Base-by-base conservation (phyloP, 2,329 filamentous ascomycete genomes). In the Xylariaceae sp. region DNA sequence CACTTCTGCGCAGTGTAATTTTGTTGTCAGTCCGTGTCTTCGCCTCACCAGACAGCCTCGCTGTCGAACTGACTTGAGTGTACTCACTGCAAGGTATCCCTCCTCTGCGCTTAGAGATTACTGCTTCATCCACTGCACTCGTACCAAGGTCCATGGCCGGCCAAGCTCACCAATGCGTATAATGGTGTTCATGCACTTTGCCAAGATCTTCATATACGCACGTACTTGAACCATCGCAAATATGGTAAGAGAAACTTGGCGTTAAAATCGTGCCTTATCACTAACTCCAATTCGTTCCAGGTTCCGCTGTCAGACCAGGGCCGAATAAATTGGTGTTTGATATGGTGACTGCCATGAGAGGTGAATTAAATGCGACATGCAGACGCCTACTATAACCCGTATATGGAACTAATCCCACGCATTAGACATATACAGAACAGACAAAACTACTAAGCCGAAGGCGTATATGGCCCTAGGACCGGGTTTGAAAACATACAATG, bases 61-160 rank as follows among this genome's bases (percentile, higher is more conserved):
- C 4, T 38, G 4, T 10, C 34, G 34, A 3, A 16, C 34, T 38
- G 16, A 38, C 34, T 9, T 14, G 5, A 38, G 5, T 16, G 16
- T 9, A 28, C 22, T 5, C 4, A 28, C 22, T 7, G 22, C 34
- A 13, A 47, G 43, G 13, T 42, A 3, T 18, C 39, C 9, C 12
- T 51, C 13, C 9, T 47, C 3, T 4, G 42, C 17, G 38, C 18
- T 5, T 49, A 53, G 12, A 43, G 39, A 3, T 28, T 50, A 5
- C 22, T 49, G 10, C 18, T 55, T 10, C 53, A 55, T 18, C 53
- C 49, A 5, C 33, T 55, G 6, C 28, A 46, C 5, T 5, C n/a
- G 11, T 55, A 52, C 11, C 53, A 45, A 13, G 52, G 53, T 5
- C 53, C 49, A 6, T 6, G 45, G 3, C 3, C 45, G 5, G 49